Conservation (phyloP, 257 asterid species). For the Catharanthus roseus region DNA sequence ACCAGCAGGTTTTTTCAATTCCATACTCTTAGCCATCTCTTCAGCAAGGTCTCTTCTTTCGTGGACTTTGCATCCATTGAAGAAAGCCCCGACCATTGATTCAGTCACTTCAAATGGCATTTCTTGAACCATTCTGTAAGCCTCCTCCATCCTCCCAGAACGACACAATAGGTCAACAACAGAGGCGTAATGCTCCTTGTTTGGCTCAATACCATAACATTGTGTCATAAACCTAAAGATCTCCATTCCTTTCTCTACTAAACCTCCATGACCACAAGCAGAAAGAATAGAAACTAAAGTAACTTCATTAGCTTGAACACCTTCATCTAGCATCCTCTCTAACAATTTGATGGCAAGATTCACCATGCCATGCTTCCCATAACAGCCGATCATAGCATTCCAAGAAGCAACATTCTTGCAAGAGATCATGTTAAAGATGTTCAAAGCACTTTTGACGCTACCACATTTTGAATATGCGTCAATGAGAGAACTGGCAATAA, state of each 20-base stretch:
- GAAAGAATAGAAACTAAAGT: conserved; percentile 43
- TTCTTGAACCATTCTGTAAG: conserved; percentile 30
- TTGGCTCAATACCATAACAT: conserved; percentile 28
- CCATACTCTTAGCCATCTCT: conserved; percentile 30
- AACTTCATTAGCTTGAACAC: conserved; percentile 39
- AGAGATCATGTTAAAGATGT: conserved; percentile 29
- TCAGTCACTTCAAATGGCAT: conserved; percentile 31
- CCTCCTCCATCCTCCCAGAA: conserved; percentile 51
- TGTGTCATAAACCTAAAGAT: conserved; percentile 34
- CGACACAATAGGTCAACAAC: conserved; percentile 55
- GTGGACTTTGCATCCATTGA: conserved; percentile 53
- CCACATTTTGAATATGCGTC: conserved; percentile 72
- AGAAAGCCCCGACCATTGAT: conserved; percentile 49
- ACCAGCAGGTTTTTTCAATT: conserved; percentile 39
- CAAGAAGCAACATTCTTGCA: conserved; percentile 45
- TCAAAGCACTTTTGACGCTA: conserved; percentile 32
- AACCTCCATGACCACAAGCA: conserved; percentile 58
- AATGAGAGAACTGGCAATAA: conserved; percentile 52
- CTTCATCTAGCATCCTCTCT: conserved; percentile 42
- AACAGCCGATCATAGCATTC: conserved; percentile 67
- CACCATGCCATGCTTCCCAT: conserved; percentile 59
- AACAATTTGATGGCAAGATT: conserved; percentile 37
- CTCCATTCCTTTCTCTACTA: conserved; percentile 41
- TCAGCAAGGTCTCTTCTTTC: conserved; percentile 60
- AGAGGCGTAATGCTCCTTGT: conserved; percentile 46